Evolutionary conservation across 2,329 filamentous ascomycete species (phyloP).

Genomic region (Fusarium sp.): DNA sequence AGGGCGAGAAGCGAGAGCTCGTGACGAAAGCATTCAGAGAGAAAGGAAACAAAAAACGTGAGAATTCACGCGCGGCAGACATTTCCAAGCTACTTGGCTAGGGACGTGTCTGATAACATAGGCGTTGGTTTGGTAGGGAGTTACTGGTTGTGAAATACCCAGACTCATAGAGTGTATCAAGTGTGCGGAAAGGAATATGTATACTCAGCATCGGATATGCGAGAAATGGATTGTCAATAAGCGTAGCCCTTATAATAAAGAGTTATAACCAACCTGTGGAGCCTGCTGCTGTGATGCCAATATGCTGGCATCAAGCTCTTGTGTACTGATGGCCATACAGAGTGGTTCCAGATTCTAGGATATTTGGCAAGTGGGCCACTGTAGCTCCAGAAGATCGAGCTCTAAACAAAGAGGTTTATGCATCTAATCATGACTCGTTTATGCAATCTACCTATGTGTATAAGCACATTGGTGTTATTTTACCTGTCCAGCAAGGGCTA

Average conservation of each 20-base stretch:
- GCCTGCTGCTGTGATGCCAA: background rate
- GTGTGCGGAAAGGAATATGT: background rate
- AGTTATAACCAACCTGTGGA: background rate
- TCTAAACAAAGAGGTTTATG: background rate
- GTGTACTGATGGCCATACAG: background rate
- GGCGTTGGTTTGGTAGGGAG: background rate
- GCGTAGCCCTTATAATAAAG: background rate
- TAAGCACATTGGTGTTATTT: constrained; percentile 16
- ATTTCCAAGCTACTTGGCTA: constrained; percentile 58
- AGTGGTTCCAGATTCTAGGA: background rate
- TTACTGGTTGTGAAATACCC: constrained; percentile 2
- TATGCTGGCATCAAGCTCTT: background rate
- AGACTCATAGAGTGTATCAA: background rate
- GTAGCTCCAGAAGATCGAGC: too few species aligned
- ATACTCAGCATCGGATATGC: background rate
- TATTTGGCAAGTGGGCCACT: background rate
- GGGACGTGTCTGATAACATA: background rate
- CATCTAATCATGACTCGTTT: constrained; percentile 18
- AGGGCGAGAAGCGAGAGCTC: constrained; percentile 79
- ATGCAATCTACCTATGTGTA: constrained; percentile 30
- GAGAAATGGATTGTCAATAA: background rate
- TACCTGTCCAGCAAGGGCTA: constrained; percentile 14
- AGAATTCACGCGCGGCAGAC: constrained; percentile 66
- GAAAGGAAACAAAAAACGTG: constrained; percentile 65
- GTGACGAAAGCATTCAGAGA: constrained; percentile 84